phyloP scores from a whole-genome alignment of 2,329 filamentous ascomycete species.

The Aspergillus melleus region DNA sequence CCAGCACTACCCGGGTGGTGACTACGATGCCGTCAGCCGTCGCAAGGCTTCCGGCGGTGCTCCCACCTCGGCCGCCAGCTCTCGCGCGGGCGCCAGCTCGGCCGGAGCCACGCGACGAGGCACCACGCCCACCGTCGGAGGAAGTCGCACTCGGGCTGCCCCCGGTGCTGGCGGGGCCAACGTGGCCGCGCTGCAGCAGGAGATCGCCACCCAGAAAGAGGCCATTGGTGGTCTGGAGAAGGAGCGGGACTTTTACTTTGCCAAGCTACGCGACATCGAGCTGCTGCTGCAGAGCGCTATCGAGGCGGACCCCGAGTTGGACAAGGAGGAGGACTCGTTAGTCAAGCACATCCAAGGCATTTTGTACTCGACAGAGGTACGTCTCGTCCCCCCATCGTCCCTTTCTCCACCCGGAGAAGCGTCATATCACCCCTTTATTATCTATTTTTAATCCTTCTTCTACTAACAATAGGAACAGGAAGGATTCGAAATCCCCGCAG shows the following conservation, averaged over 20 bases:
- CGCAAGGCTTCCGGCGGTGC: conserved; percentile 74
- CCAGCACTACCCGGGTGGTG: conserved; percentile 93
- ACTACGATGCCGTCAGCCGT: conserved; percentile 86
- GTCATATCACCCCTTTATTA: background rate
- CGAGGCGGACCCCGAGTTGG: conserved; percentile 87
- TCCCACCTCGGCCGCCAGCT: conserved; percentile 43
- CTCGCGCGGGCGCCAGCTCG: conserved; percentile 51
- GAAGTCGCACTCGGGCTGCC: conserved; percentile 47
- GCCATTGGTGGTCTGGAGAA: conserved; percentile 92
- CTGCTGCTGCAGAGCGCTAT: conserved; percentile 88
- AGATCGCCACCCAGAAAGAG: conserved; percentile 89
- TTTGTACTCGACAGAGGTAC: conserved; percentile 89
- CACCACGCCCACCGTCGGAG: conserved; percentile 62
- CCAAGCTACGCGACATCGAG: conserved; percentile 96
- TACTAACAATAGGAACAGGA: conserved; percentile 18
- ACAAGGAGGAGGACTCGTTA: conserved; percentile 88
- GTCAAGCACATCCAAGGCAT: conserved; percentile 96
- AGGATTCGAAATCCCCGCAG: conserved; percentile 34
- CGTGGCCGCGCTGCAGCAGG: conserved; percentile 72
- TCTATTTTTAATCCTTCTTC: no score
- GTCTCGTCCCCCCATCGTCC: conserved; percentile 2
- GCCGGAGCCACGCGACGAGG: conserved; percentile 54
- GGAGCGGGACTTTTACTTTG: conserved; percentile 98
- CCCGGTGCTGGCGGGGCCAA: conserved; percentile 55
- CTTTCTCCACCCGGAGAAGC: background rate